A percentile compares a stretch with the other conserved stretches of the same genome.
Evolutionary conservation across 805 yeast species (phyloP).

Genomic region (Candida schatavii): DNA sequence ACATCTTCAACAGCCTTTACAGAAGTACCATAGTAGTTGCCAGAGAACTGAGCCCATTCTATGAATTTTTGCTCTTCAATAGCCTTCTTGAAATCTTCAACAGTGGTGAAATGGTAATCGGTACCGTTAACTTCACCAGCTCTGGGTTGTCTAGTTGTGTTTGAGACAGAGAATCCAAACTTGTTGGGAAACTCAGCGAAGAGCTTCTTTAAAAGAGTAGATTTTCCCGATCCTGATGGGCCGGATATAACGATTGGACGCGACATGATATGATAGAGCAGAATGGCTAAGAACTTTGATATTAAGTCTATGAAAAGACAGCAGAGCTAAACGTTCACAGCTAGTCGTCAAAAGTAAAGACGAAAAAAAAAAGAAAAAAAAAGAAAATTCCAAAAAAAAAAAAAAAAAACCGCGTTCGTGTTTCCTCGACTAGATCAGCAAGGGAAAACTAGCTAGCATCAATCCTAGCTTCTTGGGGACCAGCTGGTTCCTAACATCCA

Average conservation of each 20-base stretch:
- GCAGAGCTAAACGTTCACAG: too few relatives aligned
- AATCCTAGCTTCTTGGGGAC: too few relatives aligned
- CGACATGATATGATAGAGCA: slow-evolving; percentile 15
- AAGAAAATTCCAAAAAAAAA: too few relatives aligned
- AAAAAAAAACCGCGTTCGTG: too few relatives aligned
- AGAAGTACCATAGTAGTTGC: slow-evolving; percentile 96
- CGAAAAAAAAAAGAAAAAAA: too few relatives aligned
- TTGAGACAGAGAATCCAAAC: slow-evolving; percentile 92
- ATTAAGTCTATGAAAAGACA: too few relatives aligned
- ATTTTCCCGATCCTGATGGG: slow-evolving; percentile 96
- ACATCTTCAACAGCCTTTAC: slow-evolving; percentile 81
- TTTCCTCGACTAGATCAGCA: too few relatives aligned
- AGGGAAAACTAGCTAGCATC: too few relatives aligned
- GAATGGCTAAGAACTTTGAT: too few relatives aligned
- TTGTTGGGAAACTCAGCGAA: slow-evolving; percentile 86
- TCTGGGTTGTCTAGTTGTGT: slow-evolving; percentile 90
- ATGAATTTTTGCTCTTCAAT: slow-evolving; percentile 76
- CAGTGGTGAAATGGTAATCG: slow-evolving; percentile 84
- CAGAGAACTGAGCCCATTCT: slow-evolving; percentile 98
- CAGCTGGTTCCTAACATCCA: too few relatives aligned
- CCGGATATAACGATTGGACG: slow-evolving; percentile 96
- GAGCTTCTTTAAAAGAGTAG: slow-evolving; percentile 84
- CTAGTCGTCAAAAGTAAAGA: too few relatives aligned
- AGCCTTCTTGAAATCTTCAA: slow-evolving; percentile 73
- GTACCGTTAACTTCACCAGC: slow-evolving; percentile 86